phyloP scores from a whole-genome alignment of 202 grass and related monocot genomes.

The Panicum virgatum region DNA sequence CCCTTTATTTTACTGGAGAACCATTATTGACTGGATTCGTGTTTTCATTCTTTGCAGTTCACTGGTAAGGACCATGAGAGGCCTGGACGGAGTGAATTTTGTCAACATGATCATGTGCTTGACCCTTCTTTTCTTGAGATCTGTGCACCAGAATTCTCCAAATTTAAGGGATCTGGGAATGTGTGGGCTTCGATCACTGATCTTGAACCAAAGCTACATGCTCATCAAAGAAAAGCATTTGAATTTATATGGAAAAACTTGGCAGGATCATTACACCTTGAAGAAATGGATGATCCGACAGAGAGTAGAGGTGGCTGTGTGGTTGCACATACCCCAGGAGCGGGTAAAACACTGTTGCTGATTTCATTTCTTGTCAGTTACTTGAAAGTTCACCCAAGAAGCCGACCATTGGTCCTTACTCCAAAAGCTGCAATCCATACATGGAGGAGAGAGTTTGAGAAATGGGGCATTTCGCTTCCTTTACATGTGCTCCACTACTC shows the following conservation, averaged over 20 bases:
- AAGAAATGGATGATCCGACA: constrained; percentile 54
- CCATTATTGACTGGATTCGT: constrained; percentile 5
- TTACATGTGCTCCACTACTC: constrained; percentile 60
- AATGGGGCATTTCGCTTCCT: constrained; percentile 69
- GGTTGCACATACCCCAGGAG: constrained; percentile 86
- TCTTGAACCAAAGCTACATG: constrained; percentile 63
- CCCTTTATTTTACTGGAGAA: constrained; percentile 5
- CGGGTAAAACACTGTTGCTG: constrained; percentile 79
- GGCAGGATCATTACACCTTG: constrained; percentile 53
- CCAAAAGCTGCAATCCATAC: constrained; percentile 84
- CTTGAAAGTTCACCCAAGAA: constrained; percentile 72
- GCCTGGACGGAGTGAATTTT: constrained; percentile 5
- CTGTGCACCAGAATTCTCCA: constrained; percentile 37
- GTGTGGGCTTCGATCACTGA: constrained; percentile 64
- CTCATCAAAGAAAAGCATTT: constrained; percentile 81
- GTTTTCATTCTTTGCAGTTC: constrained; percentile 42
- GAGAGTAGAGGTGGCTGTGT: constrained; percentile 74
- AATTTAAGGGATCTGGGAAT: constrained; percentile 43
- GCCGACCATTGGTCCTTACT: constrained; percentile 74
- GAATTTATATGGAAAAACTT: constrained; percentile 90
- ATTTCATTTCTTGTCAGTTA: constrained; percentile 84
- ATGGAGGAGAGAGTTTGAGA: constrained; percentile 83
- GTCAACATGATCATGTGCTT: constrained; percentile 37
- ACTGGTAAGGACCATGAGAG: constrained; percentile 44
- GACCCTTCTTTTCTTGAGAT: constrained; percentile 44